phyloP scores from a whole-genome alignment of 805 yeast genomes.

The Pichia manshurica region DNA sequence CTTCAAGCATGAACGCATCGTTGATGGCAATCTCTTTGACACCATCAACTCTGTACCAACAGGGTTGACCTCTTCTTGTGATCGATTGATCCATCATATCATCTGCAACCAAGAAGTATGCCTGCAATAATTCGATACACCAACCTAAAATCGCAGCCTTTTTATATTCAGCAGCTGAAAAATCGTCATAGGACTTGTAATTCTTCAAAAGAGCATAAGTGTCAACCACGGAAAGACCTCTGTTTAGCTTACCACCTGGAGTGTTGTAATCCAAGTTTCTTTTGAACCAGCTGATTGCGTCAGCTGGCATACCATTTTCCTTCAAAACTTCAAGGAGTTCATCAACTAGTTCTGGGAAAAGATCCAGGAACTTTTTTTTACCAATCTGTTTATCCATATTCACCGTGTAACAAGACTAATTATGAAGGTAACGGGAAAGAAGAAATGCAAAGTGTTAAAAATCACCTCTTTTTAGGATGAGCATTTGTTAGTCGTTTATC shows the following conservation, averaged over 20 bases:
- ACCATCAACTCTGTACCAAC: constrained; percentile 82
- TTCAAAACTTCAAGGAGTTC: constrained; percentile 62
- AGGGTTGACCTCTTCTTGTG: constrained; percentile 97
- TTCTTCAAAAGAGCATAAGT: constrained; percentile 79
- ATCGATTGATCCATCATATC: constrained; percentile 97
- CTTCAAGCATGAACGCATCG: constrained; percentile 95
- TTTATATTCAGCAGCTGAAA: constrained; percentile 62
- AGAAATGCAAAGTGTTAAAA: no score
- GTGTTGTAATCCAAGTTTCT: constrained; percentile 75
- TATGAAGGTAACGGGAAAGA: no score
- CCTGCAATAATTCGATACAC: constrained; percentile 92
- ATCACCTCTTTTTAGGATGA: no score
- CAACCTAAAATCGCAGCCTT: constrained; percentile 89
- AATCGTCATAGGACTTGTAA: constrained; percentile 49
- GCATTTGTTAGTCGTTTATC: no score
- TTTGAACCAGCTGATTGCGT: constrained; percentile 82
- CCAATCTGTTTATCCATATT: constrained; percentile 34
- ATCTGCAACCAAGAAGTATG: constrained; percentile 94
- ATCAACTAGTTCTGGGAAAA: constrained; percentile 70
- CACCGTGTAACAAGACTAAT: no score
- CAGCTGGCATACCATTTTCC: constrained; percentile 74
- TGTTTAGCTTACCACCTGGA: constrained; percentile 93
- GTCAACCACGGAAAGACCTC: constrained; percentile 94
- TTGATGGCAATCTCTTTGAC: constrained; percentile 95
- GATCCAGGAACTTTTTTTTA: constrained; percentile 53